phyloP scores from a whole-genome alignment of 2,329 filamentous ascomycete species.

The Didymosphaeria variabile region DNA sequence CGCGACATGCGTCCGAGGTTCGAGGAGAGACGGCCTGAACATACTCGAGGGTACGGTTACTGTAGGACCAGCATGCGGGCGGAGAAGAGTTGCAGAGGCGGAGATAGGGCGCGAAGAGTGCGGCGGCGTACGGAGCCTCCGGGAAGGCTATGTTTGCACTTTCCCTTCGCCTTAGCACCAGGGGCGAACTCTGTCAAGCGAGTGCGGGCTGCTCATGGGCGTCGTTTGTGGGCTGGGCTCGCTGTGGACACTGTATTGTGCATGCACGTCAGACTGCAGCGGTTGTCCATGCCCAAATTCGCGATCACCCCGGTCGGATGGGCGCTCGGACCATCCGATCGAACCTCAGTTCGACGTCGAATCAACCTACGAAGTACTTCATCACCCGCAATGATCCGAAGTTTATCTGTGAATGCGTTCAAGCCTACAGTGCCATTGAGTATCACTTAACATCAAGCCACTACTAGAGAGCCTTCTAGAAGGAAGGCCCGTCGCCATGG shows the following conservation, averaged over 20 bases:
- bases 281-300: slow-evolving; percentile 1
- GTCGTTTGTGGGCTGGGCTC: not conserved
- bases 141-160: not conserved
- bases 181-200: not conserved
- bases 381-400: not conserved
- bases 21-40: slow-evolving; percentile 33
- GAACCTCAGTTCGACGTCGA: not conserved
- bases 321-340: not conserved
- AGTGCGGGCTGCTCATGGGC: not conserved
- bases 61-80: slow-evolving; percentile 22
- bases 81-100: not conserved
- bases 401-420: not conserved
- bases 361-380: not conserved
- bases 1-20: slow-evolving; percentile 36
- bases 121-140: slow-evolving; percentile 8
- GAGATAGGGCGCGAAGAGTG: slow-evolving; percentile 3
- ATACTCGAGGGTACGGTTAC: slow-evolving; percentile 42
- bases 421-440: not conserved
- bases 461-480: not conserved
- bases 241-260: not conserved
- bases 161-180: not conserved
- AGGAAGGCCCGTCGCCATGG: not conserved
- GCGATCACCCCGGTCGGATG: not conserved
- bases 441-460: not conserved
- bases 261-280: slow-evolving; percentile 3